These are phyloP conservation scores for Ogataea nakhonphanomensis DNA, from an alignment of 805 yeast genomes.

Conservation along the genomic window DNA sequence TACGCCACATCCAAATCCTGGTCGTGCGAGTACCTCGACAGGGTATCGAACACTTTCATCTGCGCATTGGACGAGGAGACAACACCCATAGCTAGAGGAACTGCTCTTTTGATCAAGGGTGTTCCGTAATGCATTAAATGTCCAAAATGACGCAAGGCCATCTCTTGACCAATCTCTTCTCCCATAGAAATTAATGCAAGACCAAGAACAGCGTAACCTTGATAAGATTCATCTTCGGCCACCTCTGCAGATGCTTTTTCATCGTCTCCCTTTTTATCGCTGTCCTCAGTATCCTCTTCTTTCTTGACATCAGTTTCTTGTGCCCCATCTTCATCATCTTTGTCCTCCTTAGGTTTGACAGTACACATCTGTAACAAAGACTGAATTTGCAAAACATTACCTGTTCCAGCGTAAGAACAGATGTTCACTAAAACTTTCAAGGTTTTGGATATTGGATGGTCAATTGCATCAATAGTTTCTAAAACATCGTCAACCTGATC, in stretches of 20 bases:
- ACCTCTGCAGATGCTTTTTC: slow-evolving; percentile 29
- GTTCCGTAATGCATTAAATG: slow-evolving; percentile 98
- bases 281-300: slow-evolving; percentile 23
- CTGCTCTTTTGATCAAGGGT: slow-evolving; percentile 84
- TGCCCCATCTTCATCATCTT: slow-evolving; percentile 58
- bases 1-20: slow-evolving; percentile 90
- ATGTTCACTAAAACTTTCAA: slow-evolving; percentile 86
- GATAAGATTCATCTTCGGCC: slow-evolving; percentile 56
- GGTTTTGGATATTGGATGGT: slow-evolving; percentile 88
- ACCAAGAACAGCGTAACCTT: slow-evolving; percentile 91
- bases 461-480: slow-evolving; percentile 91
- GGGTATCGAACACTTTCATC: slow-evolving; percentile 94
- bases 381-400: slow-evolving; percentile 93
- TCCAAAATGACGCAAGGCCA: slow-evolving; percentile 95
- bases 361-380: slow-evolving; percentile 85
- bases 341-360: slow-evolving; percentile 56
- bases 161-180: slow-evolving; percentile 95
- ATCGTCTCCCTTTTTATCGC: slow-evolving; percentile 30
- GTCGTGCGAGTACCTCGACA: slow-evolving; percentile 95
- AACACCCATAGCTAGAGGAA: slow-evolving; percentile 97
- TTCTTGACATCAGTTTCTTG: slow-evolving; percentile 31
- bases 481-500: slow-evolving; percentile 92
- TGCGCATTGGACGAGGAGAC: slow-evolving; percentile 92
- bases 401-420: slow-evolving; percentile 96
- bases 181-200: slow-evolving; percentile 95